Conservation (phyloP, 176 grass and related monocot species). For the Microstegium vimineum region DNA sequence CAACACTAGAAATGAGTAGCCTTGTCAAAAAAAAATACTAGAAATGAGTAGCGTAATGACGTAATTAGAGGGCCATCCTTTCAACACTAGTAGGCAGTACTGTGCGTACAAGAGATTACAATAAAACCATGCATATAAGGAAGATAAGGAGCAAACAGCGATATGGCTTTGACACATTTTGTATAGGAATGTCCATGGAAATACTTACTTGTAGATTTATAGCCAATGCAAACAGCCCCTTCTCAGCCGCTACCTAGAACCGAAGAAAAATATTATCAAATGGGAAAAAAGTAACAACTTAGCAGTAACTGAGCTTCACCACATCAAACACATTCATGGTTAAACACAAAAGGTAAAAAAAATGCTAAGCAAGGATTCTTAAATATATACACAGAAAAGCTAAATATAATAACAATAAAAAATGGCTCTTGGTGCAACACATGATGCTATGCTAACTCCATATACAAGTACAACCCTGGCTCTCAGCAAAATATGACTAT, state of each 20-base stretch:
- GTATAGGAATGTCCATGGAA: background rate
- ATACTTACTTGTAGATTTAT: conserved; percentile 97
- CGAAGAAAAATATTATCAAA: conserved; percentile 30
- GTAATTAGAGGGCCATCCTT: background rate
- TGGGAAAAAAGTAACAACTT: conserved; percentile 7
- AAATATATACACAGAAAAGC: background rate
- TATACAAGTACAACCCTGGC: background rate
- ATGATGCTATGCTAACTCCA: background rate
- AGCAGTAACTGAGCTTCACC: conserved; percentile 14
- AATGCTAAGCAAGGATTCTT: background rate
- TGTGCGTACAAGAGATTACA: background rate
- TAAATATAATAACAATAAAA: conserved; percentile 3
- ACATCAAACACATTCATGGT: conserved; percentile 17
- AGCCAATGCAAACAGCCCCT: conserved; percentile 79
- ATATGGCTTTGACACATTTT: background rate
- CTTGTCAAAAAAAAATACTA: no score
- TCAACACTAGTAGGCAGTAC: background rate
- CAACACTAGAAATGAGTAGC: background rate
- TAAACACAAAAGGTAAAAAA: conserved; percentile 15
- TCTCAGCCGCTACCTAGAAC: conserved; percentile 90
- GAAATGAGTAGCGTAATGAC: background rate
- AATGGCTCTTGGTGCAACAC: background rate
- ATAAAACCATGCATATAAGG: background rate
- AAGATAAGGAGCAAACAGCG: background rate
- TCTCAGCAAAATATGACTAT: conserved; percentile 7